phyloP scores from a whole-genome alignment of 495 filamentous ascomycete genomes.

The Darksidea phi region DNA sequence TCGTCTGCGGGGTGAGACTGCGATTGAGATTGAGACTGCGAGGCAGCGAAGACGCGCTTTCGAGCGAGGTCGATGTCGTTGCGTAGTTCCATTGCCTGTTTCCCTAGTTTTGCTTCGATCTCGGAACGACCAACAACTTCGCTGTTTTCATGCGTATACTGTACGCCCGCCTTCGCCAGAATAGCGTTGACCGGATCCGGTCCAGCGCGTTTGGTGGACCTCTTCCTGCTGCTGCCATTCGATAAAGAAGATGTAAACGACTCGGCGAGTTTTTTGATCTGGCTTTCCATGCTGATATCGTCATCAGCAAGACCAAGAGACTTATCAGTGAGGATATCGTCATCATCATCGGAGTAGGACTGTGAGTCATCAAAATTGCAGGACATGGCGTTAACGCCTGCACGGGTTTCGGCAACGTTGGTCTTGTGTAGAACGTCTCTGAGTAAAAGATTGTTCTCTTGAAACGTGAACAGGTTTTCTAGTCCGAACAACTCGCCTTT shows the following conservation, averaged over 20 bases:
- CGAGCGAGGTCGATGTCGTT: slow-evolving; percentile 48
- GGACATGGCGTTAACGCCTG: slow-evolving; percentile 75
- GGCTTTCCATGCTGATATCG: slow-evolving; percentile 48
- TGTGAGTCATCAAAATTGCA: slow-evolving; percentile 52
- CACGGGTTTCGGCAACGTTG: slow-evolving; percentile 89
- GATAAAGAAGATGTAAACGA: slow-evolving; percentile 50
- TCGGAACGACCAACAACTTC: slow-evolving; percentile 90
- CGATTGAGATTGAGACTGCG: slow-evolving; percentile 28
- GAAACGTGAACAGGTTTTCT: slow-evolving; percentile 79
- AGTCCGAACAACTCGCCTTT: slow-evolving; percentile 96
- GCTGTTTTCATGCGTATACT: slow-evolving; percentile 94
- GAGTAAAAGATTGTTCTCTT: slow-evolving; percentile 75
- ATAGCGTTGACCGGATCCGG: slow-evolving; percentile 86
- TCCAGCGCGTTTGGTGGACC: slow-evolving; percentile 42
- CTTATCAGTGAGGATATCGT: slow-evolving; percentile 49
- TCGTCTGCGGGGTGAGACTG: slow-evolving; percentile 7
- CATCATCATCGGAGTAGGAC: slow-evolving; percentile 47
- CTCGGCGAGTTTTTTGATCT: slow-evolving; percentile 74
- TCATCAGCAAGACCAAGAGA: slow-evolving; percentile 49
- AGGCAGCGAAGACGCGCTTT: slow-evolving; percentile 27
- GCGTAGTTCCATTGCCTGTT: slow-evolving; percentile 66
- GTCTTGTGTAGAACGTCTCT: slow-evolving; percentile 96
- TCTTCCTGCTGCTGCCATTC: slow-evolving; percentile 16
- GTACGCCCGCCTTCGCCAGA: slow-evolving; percentile 80
- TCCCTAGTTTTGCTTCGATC: slow-evolving; percentile 76